Percentiles rank a stretch among this genome's conserved stretches.
Evolutionary conservation across 208 protist genomes (phyloP).

Genomic region (Leishmania braziliensis): DNA sequence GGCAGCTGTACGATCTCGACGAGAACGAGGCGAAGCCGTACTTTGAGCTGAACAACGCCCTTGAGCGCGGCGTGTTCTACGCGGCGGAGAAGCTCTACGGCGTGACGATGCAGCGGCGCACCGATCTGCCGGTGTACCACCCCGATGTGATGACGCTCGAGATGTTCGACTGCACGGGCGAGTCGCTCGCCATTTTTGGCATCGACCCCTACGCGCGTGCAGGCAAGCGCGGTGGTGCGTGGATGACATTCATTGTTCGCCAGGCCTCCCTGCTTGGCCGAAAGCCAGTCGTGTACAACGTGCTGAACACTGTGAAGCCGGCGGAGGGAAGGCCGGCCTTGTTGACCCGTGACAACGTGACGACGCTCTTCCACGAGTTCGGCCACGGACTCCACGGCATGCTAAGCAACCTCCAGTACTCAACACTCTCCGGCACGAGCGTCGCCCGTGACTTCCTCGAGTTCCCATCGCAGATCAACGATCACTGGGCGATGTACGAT

Average conservation of each 20-base stretch:
- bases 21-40: conserved; percentile 52
- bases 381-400: conserved; percentile 82
- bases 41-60: conserved; percentile 57
- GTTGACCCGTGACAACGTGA: too few relatives aligned
- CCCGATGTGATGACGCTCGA: conserved; percentile 42
- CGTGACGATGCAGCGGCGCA: conserved; percentile 42
- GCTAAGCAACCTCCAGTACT: conserved; percentile 43
- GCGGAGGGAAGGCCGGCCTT: too few relatives aligned
- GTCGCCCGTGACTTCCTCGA: conserved; percentile 80
- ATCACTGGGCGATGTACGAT: conserved; percentile 61
- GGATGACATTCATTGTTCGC: conserved; percentile 59
- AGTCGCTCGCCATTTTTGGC: conserved; percentile 43
- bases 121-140: conserved; percentile 55
- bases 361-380: conserved; percentile 71
- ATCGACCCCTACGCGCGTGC: conserved; percentile 51
- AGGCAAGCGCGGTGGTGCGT: conserved; percentile 56
- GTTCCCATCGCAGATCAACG: conserved; percentile 83
- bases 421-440: conserved; percentile 53
- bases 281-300: conserved; percentile 47
- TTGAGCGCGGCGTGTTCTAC: conserved; percentile 59
- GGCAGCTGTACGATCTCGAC: conserved; percentile 48
- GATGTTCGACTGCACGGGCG: conserved; percentile 36
- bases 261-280: conserved; percentile 36
- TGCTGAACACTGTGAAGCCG: conserved; percentile 62
- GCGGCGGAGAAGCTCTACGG: conserved; percentile 61